Conservation (phyloP, 805 yeast genomes). For the Candida anglica region DNA sequence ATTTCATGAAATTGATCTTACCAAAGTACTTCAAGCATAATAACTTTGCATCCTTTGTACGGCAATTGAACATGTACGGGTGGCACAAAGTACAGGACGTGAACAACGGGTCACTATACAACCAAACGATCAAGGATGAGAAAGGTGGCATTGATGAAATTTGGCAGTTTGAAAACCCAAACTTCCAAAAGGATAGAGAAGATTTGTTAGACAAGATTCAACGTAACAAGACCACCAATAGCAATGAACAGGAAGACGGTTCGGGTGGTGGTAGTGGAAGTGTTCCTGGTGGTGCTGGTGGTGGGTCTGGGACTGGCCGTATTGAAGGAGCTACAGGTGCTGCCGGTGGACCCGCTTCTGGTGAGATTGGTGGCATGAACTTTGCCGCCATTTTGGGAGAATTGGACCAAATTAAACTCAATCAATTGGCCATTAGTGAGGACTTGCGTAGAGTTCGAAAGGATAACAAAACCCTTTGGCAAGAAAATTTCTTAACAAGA, state of each 20-base stretch:
- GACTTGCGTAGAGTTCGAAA: slow-evolving; percentile 78
- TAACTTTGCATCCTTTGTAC: slow-evolving; percentile 90
- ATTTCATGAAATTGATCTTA: slow-evolving; percentile 74
- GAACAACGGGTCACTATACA: slow-evolving; percentile 60
- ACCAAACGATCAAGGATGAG: slow-evolving; percentile 31
- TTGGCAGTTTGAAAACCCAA: slow-evolving; percentile 85
- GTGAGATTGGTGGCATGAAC: neutral
- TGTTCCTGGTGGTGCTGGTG: too few species aligned
- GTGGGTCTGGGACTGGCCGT: too few species aligned
- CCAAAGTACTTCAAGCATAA: slow-evolving; percentile 94
- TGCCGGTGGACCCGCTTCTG: neutral
- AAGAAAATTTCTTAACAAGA: slow-evolving; percentile 76
- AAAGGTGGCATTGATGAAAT: slow-evolving; percentile 57
- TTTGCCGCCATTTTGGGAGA: slow-evolving; percentile 53
- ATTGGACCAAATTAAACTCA: slow-evolving; percentile 68
- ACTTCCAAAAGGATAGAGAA: slow-evolving; percentile 72
- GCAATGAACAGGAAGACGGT: slow-evolving; percentile 16
- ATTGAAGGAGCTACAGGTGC: too few species aligned
- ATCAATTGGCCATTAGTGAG: slow-evolving; percentile 77
- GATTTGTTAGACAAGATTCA: slow-evolving; percentile 83
- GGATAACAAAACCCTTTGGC: slow-evolving; percentile 90
- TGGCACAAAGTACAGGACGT: slow-evolving; percentile 98
- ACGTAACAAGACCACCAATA: slow-evolving; percentile 54
- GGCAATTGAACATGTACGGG: slow-evolving; percentile 97
- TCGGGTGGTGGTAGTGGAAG: slow-evolving; percentile 21